Evolutionary conservation across 371 early-diverging fungal genomes (phyloP).

Genomic region (Dichotomocladium elegans): DNA sequence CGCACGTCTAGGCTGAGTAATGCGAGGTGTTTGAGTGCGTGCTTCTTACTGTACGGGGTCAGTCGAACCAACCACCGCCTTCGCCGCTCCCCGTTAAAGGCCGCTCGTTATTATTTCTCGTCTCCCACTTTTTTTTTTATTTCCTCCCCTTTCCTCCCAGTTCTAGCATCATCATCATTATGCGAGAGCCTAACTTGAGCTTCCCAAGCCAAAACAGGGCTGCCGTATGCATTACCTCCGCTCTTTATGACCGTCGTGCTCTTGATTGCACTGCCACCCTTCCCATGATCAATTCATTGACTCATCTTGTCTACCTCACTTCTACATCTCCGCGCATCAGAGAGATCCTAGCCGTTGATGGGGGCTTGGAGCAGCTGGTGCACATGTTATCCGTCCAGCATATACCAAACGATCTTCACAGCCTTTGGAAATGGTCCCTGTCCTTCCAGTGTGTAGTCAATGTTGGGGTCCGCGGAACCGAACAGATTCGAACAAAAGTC

Average conservation of each 20-base stretch:
- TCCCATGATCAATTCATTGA: slow-evolving; percentile 82
- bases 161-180: slow-evolving; percentile 22
- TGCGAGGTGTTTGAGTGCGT: too few relatives aligned
- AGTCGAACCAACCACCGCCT: too few relatives aligned
- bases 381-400: slow-evolving; percentile 66
- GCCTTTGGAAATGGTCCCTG: slow-evolving; percentile 78
- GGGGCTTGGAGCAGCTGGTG: slow-evolving; percentile 85
- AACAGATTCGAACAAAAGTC: slow-evolving; percentile 75
- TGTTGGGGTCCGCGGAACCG: slow-evolving; percentile 82
- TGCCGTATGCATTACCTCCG: slow-evolving; percentile 78
- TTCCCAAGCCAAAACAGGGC: slow-evolving; percentile 75
- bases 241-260: too few relatives aligned
- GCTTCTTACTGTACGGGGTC: too few relatives aligned
- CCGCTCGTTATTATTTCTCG: too few relatives aligned
- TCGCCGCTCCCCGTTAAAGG: too few relatives aligned
- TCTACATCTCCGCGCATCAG: slow-evolving; percentile 79
- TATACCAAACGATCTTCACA: slow-evolving; percentile 61
- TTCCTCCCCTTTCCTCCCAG: too few relatives aligned
- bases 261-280: slow-evolving; percentile 84
- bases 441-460: slow-evolving; percentile 84
- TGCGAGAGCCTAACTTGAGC: slow-evolving; percentile 82
- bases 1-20: too few relatives aligned
- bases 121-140: too few relatives aligned
- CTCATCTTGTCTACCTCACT: slow-evolving; percentile 82
- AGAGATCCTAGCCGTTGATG: slow-evolving; percentile 79